phyloP scores from a whole-genome alignment of 2,329 filamentous ascomycete species.

The Xylariaceae sp. region DNA sequence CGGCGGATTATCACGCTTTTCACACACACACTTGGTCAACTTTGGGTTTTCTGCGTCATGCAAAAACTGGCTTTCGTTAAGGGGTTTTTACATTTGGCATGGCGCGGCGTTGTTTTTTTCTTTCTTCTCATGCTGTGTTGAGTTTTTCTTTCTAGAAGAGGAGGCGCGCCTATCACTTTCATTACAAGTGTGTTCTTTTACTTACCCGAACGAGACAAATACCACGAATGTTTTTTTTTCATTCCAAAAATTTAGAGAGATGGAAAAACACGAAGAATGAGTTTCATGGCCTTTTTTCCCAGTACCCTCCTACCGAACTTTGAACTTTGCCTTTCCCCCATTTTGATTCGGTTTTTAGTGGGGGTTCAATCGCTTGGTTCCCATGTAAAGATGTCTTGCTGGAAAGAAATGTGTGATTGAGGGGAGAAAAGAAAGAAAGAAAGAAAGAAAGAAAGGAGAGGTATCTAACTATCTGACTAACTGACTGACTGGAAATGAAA shows the following conservation, averaged over 20 bases:
- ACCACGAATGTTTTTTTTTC: constrained; percentile 12
- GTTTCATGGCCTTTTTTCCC: constrained; percentile 17
- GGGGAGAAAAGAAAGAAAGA: too few species aligned
- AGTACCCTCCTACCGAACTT: too few species aligned
- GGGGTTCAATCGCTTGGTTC: not conserved
- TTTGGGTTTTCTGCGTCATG: constrained; percentile 24
- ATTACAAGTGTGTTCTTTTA: constrained; percentile 13
- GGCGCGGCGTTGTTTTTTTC: constrained; percentile 26
- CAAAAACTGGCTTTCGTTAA: constrained; percentile 11
- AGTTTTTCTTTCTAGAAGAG: constrained; percentile 5
- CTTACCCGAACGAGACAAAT: constrained; percentile 4
- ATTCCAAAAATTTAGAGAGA: constrained; percentile 11
- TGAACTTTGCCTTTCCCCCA: too few species aligned
- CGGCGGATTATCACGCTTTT: constrained; percentile 7
- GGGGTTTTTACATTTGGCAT: constrained; percentile 19
- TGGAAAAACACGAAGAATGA: constrained; percentile 28
- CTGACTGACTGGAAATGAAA: too few species aligned
- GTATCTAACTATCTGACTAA: too few species aligned
- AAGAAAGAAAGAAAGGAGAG: too few species aligned
- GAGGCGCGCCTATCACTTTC: constrained; percentile 2
- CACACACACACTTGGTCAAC: constrained; percentile 3
- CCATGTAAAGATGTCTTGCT: too few species aligned
- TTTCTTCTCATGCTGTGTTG: too few species aligned
- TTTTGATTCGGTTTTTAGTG: constrained; percentile 1
- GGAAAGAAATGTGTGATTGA: too few species aligned